Percentiles rank a stretch among this genome's conserved stretches.
Evolutionary conservation across 352 stramenopile species (phyloP).

Genomic region (Globisporangium polare): DNA sequence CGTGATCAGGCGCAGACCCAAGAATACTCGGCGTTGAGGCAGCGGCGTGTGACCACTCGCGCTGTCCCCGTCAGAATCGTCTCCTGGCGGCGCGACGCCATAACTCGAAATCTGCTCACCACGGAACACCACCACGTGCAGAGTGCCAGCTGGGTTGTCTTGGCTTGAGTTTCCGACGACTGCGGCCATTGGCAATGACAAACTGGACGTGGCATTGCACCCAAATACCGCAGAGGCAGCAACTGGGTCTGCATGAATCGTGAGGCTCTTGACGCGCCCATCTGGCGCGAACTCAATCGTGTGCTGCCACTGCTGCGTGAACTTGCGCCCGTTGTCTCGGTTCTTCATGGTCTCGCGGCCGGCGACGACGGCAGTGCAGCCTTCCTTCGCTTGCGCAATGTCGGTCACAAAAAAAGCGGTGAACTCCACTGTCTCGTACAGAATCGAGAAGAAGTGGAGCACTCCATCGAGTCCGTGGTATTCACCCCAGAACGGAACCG

Average conservation of each 20-base stretch:
- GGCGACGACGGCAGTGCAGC: conserved; percentile 76
- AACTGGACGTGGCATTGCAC: conserved; percentile 81
- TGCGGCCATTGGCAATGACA: conserved; percentile 79
- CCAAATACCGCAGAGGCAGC: conserved; percentile 84
- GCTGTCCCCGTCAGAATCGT: conserved; percentile 46
- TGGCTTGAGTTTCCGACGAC: conserved; percentile 75
- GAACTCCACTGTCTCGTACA: conserved; percentile 88
- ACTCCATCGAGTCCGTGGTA: conserved; percentile 86
- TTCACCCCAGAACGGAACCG: conserved; percentile 85
- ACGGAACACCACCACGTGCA: conserved; percentile 77
- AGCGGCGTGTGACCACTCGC: conserved; percentile 33
- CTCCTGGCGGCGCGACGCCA: conserved; percentile 39
- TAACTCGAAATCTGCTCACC: conserved; percentile 80
- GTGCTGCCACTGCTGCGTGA: conserved; percentile 89
- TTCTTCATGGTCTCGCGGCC: conserved; percentile 89
- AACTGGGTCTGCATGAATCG: conserved; percentile 78
- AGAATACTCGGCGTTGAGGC: conserved; percentile 43
- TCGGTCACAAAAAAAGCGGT: conserved; percentile 88
- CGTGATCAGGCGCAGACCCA: conserved; percentile 68
- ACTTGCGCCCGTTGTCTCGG: conserved; percentile 82
- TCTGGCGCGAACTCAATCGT: conserved; percentile 87
- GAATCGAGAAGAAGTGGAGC: conserved; percentile 87
- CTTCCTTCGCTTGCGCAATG: conserved; percentile 82
- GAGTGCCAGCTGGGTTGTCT: conserved; percentile 68
- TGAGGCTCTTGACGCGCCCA: conserved; percentile 84